Base-by-base conservation (phyloP, 208 protist species). In the Paratrypanosoma confusum region DNA sequence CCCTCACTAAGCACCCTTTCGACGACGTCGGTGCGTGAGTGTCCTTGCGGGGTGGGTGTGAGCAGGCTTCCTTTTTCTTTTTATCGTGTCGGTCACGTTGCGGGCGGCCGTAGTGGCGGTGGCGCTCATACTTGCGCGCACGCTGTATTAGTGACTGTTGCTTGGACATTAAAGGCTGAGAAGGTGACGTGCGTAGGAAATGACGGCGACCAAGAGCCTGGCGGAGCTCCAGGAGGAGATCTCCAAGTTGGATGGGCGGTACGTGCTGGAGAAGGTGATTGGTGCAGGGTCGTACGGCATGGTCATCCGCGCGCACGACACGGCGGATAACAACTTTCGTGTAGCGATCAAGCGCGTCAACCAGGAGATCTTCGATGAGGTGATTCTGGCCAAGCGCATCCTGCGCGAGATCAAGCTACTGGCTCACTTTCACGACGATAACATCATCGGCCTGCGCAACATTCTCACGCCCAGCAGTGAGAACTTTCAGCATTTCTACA, bases 341-440 rank as follows among this genome's bases (percentile, higher is more conserved):
- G 89, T 95, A 13, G 91, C 92, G 27, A 90, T 97, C 40, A 97
- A 97, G 68, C 82, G 93, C 28, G 83, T 96, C 22, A 93, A 93
- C 55, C 92, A 95, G 69, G 90, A 95, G 36, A 95, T 95, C 20
- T 97, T 97, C 57, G 76, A 88, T 13, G 87, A 96, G 49, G 60
- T 79, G 7, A 81, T 84, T 25, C 57, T 96, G 43, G 80, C 89
- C 18, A 95, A 94, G 71, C 81, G 94, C 20, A 94, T 96, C 31
- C 64, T 97, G 36, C 85, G 93, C 7, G 93, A 97, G 67, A 94
- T 97, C 43, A 95, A 96, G 60, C 67, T 97, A 21, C 66, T 96
- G 29, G 47, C 65, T 20, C 71, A 90, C 68, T 93, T 93, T 53
- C 36, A 90, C 48, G 72, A 94, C 56, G 83, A 94, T 26, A 95